Conservation (phyloP, 2,329 filamentous ascomycete genomes). For the Periglandula ipomoeae region DNA sequence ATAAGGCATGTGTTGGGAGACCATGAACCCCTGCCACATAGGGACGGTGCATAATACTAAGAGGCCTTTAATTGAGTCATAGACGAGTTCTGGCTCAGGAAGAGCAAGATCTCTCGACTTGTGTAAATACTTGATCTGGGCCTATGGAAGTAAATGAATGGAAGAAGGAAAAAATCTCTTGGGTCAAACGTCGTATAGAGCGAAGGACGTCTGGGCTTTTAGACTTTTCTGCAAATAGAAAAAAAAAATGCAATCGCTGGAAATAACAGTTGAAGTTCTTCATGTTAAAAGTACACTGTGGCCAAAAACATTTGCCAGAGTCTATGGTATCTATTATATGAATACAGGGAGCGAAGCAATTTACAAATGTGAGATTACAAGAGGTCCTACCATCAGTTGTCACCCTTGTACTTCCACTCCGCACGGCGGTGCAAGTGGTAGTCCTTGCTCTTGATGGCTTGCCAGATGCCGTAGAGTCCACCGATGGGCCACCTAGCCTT, state of each 20-base stretch:
- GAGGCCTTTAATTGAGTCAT: conserved; percentile 8
- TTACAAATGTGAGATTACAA: background rate
- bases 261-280: background rate
- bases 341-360: background rate
- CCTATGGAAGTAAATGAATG: background rate
- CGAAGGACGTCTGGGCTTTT: background rate
- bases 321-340: conserved; percentile 4
- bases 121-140: conserved; percentile 8
- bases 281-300: background rate
- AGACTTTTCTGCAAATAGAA: background rate
- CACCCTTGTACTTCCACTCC: conserved; percentile 42
- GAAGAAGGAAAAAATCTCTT: background rate
- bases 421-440: conserved; percentile 44
- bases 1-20: conserved; percentile 6
- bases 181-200: conserved; percentile 4
- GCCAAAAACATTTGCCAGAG: too few relatives aligned
- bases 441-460: conserved; percentile 48
- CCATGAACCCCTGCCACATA: conserved; percentile 7
- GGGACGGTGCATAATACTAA: background rate
- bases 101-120: conserved; percentile 1
- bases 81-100: background rate
- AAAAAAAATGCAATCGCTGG: background rate
- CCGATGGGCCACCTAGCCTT: conserved; percentile 46
- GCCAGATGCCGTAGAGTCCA: conserved; percentile 50
- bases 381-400: conserved; percentile 3